Conservation (phyloP, 495 filamentous ascomycete species). For the Neurospora pannonica region DNA sequence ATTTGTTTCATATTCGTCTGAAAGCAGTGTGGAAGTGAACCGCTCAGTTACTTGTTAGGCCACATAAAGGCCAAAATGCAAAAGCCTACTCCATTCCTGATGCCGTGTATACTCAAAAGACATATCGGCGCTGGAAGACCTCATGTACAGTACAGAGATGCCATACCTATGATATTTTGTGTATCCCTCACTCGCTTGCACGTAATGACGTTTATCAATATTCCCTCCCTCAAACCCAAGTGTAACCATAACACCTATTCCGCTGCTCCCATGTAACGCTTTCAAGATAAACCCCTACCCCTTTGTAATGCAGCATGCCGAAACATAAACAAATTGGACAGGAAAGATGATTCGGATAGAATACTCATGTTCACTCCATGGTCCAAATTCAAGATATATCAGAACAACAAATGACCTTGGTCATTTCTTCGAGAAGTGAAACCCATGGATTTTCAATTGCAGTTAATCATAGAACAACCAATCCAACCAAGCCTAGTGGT, state of each 20-base stretch:
- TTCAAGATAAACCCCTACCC: not conserved
- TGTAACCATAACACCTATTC: not conserved
- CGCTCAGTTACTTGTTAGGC: not conserved
- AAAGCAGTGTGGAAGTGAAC: not conserved
- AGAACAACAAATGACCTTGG: not conserved
- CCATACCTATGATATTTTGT: not conserved
- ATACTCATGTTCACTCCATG: not conserved
- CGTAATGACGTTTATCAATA: not conserved
- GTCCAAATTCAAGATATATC: not conserved
- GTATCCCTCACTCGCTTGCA: not conserved
- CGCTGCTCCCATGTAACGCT: not conserved
- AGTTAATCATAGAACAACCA: not conserved
- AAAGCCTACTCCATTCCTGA: not conserved
- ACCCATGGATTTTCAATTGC: not conserved
- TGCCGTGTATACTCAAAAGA: not conserved
- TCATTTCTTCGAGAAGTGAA: not conserved
- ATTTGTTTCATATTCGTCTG: not conserved
- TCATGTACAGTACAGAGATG: not conserved
- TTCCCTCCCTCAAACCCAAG: not conserved
- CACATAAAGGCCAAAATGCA: not conserved
- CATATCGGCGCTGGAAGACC: not conserved
- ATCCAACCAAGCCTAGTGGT: conserved; percentile 1
- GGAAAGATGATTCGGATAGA: not conserved
- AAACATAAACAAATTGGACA: not conserved
- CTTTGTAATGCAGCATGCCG: not conserved